Evolutionary conservation across 1,284 basidiomycete species (phyloP).

Genomic region (Sphaerobolus stellatus): DNA sequence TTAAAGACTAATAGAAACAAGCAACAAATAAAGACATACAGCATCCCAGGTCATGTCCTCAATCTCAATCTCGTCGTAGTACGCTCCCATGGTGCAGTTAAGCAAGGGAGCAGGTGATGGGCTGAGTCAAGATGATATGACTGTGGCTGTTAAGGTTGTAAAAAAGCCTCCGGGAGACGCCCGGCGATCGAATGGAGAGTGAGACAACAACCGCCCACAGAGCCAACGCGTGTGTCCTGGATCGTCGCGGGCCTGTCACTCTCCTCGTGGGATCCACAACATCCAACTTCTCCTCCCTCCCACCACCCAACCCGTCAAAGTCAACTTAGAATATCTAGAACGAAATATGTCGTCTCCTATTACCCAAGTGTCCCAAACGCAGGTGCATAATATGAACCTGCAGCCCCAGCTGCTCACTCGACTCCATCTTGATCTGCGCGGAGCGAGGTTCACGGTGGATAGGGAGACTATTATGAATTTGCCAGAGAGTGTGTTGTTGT

Average conservation of each 20-base stretch:
- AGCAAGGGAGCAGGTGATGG: not conserved
- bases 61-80: conserved; percentile 92
- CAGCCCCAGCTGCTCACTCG: conserved; percentile 84
- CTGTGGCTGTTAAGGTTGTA: too few relatives aligned
- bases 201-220: conserved; percentile 9
- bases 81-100: conserved; percentile 60
- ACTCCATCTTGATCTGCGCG: conserved; percentile 90
- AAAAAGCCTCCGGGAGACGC: too few relatives aligned
- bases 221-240: not conserved
- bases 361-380: conserved; percentile 77
- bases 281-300: not conserved
- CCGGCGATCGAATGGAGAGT: not conserved
- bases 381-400: conserved; percentile 62
- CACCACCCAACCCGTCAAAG: not conserved
- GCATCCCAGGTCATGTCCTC: conserved; percentile 95
- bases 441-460: conserved; percentile 91
- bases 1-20: not conserved
- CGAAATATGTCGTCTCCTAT: too few relatives aligned
- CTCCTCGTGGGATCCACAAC: not conserved
- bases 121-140: not conserved
- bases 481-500: conserved; percentile 94
- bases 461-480: conserved; percentile 98
- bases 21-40: not conserved
- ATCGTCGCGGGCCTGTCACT: conserved; percentile 1
- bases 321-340: conserved; percentile 38